A percentile compares a stretch with the other conserved stretches of the same genome.
Evolutionary conservation across 768 basidiomycete species (phyloP).

Genomic region (Hygrocybe punicea): DNA sequence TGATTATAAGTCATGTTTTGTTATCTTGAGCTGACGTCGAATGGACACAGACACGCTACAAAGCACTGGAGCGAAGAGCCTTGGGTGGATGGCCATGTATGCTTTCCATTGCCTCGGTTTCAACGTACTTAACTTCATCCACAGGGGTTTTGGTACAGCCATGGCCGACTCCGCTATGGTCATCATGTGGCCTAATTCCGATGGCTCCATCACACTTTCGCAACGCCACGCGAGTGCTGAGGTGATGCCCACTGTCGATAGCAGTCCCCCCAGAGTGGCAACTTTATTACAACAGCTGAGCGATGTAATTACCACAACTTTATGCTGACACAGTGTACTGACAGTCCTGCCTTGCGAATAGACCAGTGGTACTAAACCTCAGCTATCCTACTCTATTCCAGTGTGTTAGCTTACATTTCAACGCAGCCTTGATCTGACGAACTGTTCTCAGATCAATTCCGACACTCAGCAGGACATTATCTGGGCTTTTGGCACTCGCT

Average conservation of each 20-base stretch:
- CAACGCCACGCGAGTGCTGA: slow-evolving; percentile 55
- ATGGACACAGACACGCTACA: slow-evolving; percentile 43
- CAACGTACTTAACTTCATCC: not conserved
- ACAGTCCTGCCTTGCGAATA: slow-evolving; percentile 19
- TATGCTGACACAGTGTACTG: slow-evolving; percentile 3
- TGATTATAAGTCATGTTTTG: not conserved
- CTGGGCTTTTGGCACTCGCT: slow-evolving; percentile 52
- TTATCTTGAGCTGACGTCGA: not conserved
- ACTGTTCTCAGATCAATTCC: slow-evolving; percentile 37
- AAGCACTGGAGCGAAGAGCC: slow-evolving; percentile 35
- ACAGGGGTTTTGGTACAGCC: slow-evolving; percentile 54
- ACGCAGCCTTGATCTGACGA: not conserved
- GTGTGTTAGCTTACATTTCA: slow-evolving; percentile 29
- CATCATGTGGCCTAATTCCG: slow-evolving; percentile 66
- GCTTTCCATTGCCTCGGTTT: slow-evolving; percentile 12
- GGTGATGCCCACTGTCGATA: slow-evolving; percentile 54
- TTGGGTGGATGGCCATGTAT: slow-evolving; percentile 64
- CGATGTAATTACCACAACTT: slow-evolving; percentile 31
- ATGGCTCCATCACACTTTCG: slow-evolving; percentile 61
- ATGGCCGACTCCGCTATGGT: slow-evolving; percentile 66
- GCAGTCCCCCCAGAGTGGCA: slow-evolving; percentile 52
- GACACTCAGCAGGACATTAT: slow-evolving; percentile 48
- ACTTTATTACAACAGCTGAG: slow-evolving; percentile 35
- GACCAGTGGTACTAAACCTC: slow-evolving; percentile 42
- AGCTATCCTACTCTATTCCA: slow-evolving; percentile 50